A percentile compares a stretch with the other conserved stretches of the same genome.
These are phyloP conservation scores for Aspergillus neotritici DNA, from an alignment of 2,329 filamentous ascomycete genomes.

Conservation along the genomic window DNA sequence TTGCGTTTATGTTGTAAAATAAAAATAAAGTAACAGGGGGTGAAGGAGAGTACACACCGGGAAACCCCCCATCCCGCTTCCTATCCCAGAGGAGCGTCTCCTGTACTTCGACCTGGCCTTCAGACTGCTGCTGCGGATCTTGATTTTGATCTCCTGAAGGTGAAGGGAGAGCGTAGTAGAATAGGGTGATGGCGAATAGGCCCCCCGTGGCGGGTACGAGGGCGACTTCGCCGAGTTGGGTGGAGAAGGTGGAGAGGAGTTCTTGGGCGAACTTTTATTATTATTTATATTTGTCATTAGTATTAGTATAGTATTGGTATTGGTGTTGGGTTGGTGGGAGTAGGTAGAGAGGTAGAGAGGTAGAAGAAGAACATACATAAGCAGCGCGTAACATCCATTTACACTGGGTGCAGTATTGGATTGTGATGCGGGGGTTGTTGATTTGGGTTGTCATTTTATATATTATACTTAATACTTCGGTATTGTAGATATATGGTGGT, in stretches of 20 bases:
- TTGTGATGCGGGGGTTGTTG: constrained; percentile 68
- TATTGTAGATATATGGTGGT: neutral
- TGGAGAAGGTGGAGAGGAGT: constrained; percentile 85
- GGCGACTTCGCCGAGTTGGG: constrained; percentile 76
- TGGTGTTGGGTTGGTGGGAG: constrained; percentile 1
- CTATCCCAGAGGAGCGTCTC: constrained; percentile 76
- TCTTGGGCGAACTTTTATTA: constrained; percentile 76
- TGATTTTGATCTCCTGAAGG: neutral
- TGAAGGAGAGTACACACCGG: constrained; percentile 44
- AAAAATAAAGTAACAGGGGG: neutral
- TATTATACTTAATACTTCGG: neutral
- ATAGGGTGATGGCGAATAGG: constrained; percentile 69
- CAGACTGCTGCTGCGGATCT: constrained; percentile 5
- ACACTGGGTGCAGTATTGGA: constrained; percentile 89
- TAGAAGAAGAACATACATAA: constrained; percentile 56
- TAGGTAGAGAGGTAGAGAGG: constrained; percentile 4
- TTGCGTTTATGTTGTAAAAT: neutral
- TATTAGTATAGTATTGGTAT: neutral
- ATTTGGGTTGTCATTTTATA: constrained; percentile 14
- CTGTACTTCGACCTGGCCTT: constrained; percentile 22
- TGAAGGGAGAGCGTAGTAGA: constrained; percentile 18
- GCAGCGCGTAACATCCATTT: constrained; percentile 85
- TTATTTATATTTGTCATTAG: constrained; percentile 1
- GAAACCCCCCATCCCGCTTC: constrained; percentile 80
- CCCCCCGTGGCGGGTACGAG: constrained; percentile 82